Base-by-base conservation (phyloP, 805 yeast species). In the Danielia reshetovae region DNA sequence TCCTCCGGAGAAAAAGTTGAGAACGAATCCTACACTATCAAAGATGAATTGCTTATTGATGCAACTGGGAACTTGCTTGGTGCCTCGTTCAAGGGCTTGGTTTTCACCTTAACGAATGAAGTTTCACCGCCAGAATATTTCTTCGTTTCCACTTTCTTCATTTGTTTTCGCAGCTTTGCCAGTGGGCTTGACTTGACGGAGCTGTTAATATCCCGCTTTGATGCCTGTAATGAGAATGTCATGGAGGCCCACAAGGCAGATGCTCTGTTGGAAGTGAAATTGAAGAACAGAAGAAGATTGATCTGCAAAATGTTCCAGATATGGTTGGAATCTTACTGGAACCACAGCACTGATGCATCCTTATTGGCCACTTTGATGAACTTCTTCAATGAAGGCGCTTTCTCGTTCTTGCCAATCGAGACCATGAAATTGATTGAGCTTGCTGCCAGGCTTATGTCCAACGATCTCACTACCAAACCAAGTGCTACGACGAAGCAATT, bases 251-350 rank as follows among this genome's bases (percentile, higher is more conserved):
- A 39, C 1, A 29, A 35, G 7, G 24, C 27, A 1, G 59, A 60
- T 24, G 42, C 53, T 4, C 52, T 56, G 39, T 35, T 39, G 23
- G 66, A 62, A 30, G 52, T 64, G 7, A 56, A 49, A 43, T 43
- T 76, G 25, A 77, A 74, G 48, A 79, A 71, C 43, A 71, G 93
- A 54, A 65, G 90, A 51, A 75, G 77, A 41, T 59, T 82, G 30
- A 78, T 87, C 25, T 77, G 81, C 45, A 76, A 74, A 44, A 69
- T 82, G 55, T 75, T 88, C 52, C 84, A 79, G 54, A 65, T 76
- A 23, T 90, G 98, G 98, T 62, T 90, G 57, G 95, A 87, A 57
- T 81, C 93, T 33, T 88, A 83, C 54, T 90, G 96, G 96, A 76
- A 79, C 43, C 75, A 74, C 30, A 68, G 71, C 27, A 35, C 59